Percentiles rank a stretch among this genome's conserved stretches.
phyloP scores from a whole-genome alignment of 768 basidiomycete genomes.

The Leccinellum albellum region DNA sequence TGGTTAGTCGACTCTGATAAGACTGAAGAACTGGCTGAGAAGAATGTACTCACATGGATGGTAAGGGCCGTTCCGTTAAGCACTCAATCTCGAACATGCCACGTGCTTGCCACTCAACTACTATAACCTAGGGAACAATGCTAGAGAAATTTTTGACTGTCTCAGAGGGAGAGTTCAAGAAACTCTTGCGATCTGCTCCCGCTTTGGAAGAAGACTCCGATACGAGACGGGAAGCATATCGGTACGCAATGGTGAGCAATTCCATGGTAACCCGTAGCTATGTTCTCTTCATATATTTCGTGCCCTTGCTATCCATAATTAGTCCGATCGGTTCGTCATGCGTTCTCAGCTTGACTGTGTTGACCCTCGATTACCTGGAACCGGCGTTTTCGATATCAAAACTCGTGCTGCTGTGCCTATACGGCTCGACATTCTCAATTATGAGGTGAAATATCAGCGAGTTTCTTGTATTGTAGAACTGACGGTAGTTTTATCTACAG shows the following conservation, averaged over 20 bases:
- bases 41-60: conserved; percentile 76
- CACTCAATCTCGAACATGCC: background rate
- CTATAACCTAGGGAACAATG: conserved; percentile 65
- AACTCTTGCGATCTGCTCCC: conserved; percentile 41
- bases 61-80: conserved; percentile 34
- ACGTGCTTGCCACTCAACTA: background rate
- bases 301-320: background rate
- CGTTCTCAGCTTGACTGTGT: conserved; percentile 92
- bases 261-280: background rate
- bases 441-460: conserved; percentile 41
- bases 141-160: conserved; percentile 86
- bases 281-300: background rate
- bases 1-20: conserved; percentile 64
- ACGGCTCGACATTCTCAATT: conserved; percentile 82
- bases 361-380: conserved; percentile 77
- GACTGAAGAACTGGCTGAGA: conserved; percentile 40
- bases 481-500: conserved; percentile 30
- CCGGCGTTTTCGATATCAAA: conserved; percentile 94
- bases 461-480: background rate
- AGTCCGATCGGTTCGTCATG: conserved; percentile 67
- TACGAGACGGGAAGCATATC: conserved; percentile 67
- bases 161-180: conserved; percentile 57
- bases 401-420: conserved; percentile 85
- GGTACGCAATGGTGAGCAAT: conserved; percentile 70
- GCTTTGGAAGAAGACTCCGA: conserved; percentile 29